Conservation (phyloP, 257 asterid genomes). For the Solanum chmielewskii region DNA sequence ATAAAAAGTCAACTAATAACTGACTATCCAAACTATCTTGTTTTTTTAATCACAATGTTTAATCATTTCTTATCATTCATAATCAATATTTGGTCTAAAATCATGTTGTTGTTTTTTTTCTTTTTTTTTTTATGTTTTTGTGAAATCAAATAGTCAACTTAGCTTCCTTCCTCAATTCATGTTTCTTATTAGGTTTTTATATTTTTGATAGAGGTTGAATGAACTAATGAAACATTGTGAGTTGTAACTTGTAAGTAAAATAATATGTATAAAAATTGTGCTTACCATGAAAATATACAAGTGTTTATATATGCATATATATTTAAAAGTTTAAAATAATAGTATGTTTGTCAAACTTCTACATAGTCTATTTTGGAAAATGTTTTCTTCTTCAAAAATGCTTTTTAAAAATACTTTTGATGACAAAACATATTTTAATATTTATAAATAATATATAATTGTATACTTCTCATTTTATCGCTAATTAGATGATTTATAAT, state of each 20-base stretch:
- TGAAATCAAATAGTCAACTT: not conserved
- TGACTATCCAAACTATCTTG: not conserved
- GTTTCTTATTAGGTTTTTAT: not conserved
- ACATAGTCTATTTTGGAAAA: too few species aligned
- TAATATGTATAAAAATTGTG: not conserved
- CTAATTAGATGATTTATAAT: too few species aligned
- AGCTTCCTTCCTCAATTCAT: not conserved
- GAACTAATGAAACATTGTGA: not conserved
- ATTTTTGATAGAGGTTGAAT: not conserved
- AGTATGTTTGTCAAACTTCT: not conserved
- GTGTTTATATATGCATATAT: not conserved
- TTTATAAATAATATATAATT: not conserved
- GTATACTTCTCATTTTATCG: not conserved
- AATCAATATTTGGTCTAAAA: not conserved
- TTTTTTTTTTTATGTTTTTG: too few species aligned
- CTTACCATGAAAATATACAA: not conserved
- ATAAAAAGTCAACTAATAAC: not conserved
- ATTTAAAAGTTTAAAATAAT: not conserved
- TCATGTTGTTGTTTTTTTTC: too few species aligned
- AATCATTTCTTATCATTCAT: not conserved
- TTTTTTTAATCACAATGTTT: not conserved
- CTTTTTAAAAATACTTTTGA: not conserved
- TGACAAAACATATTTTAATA: not conserved
- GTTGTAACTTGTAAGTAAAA: not conserved
- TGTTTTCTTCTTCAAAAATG: too few species aligned